Percentiles rank a stretch among this genome's conserved stretches.
Conservation (phyloP, 139 green algal species). For the Tetradesmus lagerheimii region DNA sequence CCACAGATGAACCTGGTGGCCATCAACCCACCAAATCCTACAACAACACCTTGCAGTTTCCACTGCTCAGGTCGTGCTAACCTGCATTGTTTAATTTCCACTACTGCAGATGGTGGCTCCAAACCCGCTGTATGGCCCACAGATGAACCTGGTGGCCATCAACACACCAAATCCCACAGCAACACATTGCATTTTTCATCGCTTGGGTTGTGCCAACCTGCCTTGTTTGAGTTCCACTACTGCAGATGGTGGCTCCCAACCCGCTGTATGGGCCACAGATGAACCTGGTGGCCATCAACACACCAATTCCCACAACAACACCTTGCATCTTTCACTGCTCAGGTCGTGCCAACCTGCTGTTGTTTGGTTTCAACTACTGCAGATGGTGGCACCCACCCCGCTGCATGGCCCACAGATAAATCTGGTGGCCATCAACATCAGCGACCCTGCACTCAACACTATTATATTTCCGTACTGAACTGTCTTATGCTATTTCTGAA, state of each 20-base stretch:
- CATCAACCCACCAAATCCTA: background rate
- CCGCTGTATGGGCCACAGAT: conserved; percentile 1
- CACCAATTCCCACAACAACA: too few species aligned
- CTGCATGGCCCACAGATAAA: conserved; percentile 20
- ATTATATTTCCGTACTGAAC: too few species aligned
- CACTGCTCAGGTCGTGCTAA: too few species aligned
- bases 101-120: background rate
- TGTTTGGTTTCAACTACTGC: too few species aligned
- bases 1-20: conserved; percentile 28
- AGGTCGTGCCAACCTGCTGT: too few species aligned
- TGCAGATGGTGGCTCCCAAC: background rate
- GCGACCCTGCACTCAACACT: too few species aligned
- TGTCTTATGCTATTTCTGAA: too few species aligned
- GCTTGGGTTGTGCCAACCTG: too few species aligned
- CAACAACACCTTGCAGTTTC: background rate
- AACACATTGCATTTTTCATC: too few species aligned
- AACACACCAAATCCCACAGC: too few species aligned
- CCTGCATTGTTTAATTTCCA: too few species aligned
- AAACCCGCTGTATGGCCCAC: background rate
- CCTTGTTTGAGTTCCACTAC: too few species aligned
- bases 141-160: conserved; percentile 28
- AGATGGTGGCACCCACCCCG: background rate
- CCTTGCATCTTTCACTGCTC: background rate
- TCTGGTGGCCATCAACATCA: conserved; percentile 19
- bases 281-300: conserved; percentile 34